Base-by-base conservation (phyloP, 2,329 filamentous ascomycete genomes). In the Colletotrichum costaricense region DNA sequence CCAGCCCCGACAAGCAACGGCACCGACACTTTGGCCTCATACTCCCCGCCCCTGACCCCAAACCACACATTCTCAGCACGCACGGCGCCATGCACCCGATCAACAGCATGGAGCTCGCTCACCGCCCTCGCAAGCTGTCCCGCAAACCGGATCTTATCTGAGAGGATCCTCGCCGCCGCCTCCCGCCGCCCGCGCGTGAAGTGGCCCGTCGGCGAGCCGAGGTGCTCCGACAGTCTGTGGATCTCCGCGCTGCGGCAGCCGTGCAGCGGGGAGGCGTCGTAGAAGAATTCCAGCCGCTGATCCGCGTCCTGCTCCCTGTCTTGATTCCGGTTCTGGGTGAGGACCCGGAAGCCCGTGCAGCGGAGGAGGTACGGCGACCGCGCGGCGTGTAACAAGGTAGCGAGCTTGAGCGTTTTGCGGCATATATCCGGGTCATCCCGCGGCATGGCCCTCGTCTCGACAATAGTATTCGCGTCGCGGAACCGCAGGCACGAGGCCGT, bases 1-100 rank as follows among this genome's bases (percentile, higher is more conserved):
- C 56, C 30, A 30, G 30, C n/a, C 56, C 56, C 56, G 5, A 59
- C 56, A 5, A 59, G 56, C 56, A 67, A n/a, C 54, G 64, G 52
- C 52, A 54, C 22, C 56, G 64, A 55, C 42, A 55, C 33, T 7
- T 55, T 30, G 0, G 64, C 64, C 64, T 52, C 64, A 55, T 57
- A 67, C 7, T 35, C 60, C 14, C 26, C 35, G 35, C 60, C 60
- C 14, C 54, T 16, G 3, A 46, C 60, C 19, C 24, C 38, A 38
- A 63, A 63, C 60, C 60, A 63, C 14, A 63, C 46, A 22, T 63
- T 63, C 38, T 46, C 38, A 14, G 38, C 46, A 14, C 28, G 9
- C 12, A 63, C 24, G 22, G 22, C 46, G 19, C 60, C 60, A 24
- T 63, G 60, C 7, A 28, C 38, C n/a, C 60, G 60, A n/a, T 35